These are phyloP conservation scores for Euphrasia confusa DNA, from an alignment of 257 asterid genomes.

Conservation along the genomic window DNA sequence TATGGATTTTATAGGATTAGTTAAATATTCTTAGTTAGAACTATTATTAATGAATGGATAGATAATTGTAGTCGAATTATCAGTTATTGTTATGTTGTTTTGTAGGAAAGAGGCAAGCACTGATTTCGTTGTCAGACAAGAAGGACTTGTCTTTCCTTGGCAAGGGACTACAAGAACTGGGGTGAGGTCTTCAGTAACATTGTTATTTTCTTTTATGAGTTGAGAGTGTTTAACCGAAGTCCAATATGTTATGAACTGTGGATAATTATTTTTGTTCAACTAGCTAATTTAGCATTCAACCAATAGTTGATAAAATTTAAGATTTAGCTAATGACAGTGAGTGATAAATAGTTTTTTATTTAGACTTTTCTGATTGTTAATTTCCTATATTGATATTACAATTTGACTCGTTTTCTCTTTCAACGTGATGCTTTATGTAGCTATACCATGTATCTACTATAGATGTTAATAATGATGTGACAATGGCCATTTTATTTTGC, in stretches of 20 bases:
- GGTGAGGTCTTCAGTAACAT: constrained; percentile 37
- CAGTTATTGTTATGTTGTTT: background rate
- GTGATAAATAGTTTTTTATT: background rate
- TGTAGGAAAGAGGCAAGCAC: constrained; percentile 67
- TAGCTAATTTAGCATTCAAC: too few species aligned
- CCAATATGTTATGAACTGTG: too few species aligned
- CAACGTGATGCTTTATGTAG: background rate
- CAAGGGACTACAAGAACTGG: constrained; percentile 71
- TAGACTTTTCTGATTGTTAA: constrained; percentile 5
- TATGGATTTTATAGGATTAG: too few species aligned
- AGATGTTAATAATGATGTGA: background rate
- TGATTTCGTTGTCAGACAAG: constrained; percentile 91
- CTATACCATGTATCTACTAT: background rate
- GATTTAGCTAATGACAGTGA: background rate
- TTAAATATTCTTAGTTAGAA: too few species aligned
- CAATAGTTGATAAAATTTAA: too few species aligned
- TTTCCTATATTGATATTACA: background rate
- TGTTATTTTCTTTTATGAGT: too few species aligned
- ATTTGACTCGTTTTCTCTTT: background rate
- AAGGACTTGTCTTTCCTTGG: constrained; percentile 75
- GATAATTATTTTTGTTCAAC: too few species aligned
- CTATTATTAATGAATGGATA: background rate
- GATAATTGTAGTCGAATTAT: too few species aligned
- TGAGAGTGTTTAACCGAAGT: too few species aligned
- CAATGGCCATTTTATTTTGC: background rate